Conservation (phyloP, 2,329 filamentous ascomycete species). For the Diaporthe amygdali region DNA sequence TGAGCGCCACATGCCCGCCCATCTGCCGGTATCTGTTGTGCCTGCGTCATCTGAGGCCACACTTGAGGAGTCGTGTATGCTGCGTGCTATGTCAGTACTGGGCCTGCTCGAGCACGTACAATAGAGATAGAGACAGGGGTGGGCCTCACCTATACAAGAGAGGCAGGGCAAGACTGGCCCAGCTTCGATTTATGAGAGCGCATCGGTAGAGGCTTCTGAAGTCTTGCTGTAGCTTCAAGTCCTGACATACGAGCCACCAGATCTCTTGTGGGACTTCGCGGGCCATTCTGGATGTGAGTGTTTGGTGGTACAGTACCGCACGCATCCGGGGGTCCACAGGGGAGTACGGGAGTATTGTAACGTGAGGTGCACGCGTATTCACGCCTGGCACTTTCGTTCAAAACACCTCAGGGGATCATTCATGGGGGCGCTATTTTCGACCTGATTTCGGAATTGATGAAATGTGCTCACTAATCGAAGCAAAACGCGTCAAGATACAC, state of each 20-base stretch:
- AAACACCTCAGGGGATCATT: background rate
- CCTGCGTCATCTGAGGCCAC: constrained; percentile 46
- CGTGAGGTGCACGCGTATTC: background rate
- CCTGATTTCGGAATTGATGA: background rate
- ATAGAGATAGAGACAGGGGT: background rate
- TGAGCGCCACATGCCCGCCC: constrained; percentile 71
- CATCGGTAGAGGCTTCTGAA: constrained; percentile 67
- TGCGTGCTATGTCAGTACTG: constrained; percentile 29
- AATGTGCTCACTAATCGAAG: background rate
- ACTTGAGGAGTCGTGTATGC: constrained; percentile 52
- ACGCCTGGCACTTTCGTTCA: background rate
- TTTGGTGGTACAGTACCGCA: background rate
- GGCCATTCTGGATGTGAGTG: constrained; percentile 10
- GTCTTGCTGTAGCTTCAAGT: constrained; percentile 60
- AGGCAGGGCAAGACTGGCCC: constrained; percentile 64
- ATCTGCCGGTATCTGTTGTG: constrained; percentile 49
- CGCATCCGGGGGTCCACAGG: background rate
- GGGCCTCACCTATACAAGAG: constrained; percentile 64
- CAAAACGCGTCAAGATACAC: background rate
- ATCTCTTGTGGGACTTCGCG: constrained; percentile 59
- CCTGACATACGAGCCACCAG: constrained; percentile 64
- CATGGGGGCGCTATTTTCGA: background rate
- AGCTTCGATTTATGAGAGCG: constrained; percentile 57
- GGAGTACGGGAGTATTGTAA: background rate
- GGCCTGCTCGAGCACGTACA: background rate